Conservation (phyloP, 2,329 filamentous ascomycete species). For the Rosellinia necatrix region DNA sequence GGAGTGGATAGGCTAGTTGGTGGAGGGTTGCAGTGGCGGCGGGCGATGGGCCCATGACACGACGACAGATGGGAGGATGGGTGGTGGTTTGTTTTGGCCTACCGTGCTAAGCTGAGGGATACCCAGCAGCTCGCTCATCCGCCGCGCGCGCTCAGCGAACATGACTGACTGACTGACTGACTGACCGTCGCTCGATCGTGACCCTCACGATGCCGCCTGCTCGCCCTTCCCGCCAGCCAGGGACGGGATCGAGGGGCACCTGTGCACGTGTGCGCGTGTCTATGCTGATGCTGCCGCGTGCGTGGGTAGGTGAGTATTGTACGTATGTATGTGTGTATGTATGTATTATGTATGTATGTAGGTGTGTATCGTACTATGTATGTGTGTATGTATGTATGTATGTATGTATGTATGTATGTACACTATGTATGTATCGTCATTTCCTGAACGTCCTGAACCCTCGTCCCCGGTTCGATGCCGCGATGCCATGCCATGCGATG, state of each 20-base stretch:
- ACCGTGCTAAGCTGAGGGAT: conserved; percentile 28
- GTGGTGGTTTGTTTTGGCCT: conserved; percentile 19
- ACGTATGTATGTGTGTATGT: not conserved
- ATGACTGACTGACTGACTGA: too few relatives aligned
- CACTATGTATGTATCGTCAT: not conserved
- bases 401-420: conserved; percentile 1
- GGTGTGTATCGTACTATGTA: conserved; percentile 1
- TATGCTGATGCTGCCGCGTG: too few relatives aligned
- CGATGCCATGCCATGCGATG: conserved; percentile 20
- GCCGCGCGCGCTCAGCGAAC: conserved; percentile 31
- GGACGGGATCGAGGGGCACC: conserved; percentile 10
- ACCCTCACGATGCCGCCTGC: conserved; percentile 1
- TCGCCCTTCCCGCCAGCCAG: conserved; percentile 8
- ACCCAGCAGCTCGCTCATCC: conserved; percentile 11
- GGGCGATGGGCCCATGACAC: conserved; percentile 21
- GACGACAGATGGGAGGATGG: conserved; percentile 9
- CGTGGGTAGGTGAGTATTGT: too few relatives aligned
- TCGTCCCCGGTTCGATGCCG: conserved; percentile 18
- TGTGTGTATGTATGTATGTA: too few relatives aligned
- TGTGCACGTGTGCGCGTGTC: too few relatives aligned
- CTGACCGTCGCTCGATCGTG: too few relatives aligned
- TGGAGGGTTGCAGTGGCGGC: conserved; percentile 27
- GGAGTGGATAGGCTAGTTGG: not conserved
- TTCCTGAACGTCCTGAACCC: conserved; percentile 11
- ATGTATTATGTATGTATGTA: too few relatives aligned